Conservation (phyloP, 345 rosid species). For the Alliaria petiolata region DNA sequence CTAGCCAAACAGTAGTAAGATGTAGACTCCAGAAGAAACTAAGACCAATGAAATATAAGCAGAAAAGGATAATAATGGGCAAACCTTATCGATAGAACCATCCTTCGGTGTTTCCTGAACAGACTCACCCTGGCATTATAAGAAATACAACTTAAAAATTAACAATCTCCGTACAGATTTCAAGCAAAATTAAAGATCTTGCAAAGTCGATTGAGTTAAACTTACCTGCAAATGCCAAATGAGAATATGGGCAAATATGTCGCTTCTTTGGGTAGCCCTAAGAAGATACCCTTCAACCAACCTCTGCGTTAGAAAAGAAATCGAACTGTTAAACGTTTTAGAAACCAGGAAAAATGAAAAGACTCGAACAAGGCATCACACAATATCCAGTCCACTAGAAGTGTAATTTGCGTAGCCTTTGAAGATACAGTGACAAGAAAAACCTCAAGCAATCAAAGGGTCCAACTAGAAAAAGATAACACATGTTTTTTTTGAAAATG, state of each 20-base stretch:
- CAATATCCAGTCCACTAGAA: not conserved
- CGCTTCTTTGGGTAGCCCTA: conserved; percentile 95
- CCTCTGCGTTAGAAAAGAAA: conserved; percentile 47
- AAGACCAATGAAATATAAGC: conserved; percentile 10
- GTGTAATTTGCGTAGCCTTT: not conserved
- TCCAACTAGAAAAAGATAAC: not conserved
- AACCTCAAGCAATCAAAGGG: not conserved
- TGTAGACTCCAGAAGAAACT: conserved; percentile 2
- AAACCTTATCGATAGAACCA: conserved; percentile 57
- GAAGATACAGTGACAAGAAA: not conserved
- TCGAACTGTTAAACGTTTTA: not conserved
- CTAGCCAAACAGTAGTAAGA: not conserved
- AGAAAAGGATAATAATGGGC: not conserved
- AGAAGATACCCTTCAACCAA: conserved; percentile 97
- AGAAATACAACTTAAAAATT: conserved; percentile 22
- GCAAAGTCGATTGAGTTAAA: conserved; percentile 11
- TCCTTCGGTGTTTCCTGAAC: conserved; percentile 71
- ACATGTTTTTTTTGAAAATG: not conserved
- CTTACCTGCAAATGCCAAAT: conserved; percentile 97
- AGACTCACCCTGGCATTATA: conserved; percentile 72
- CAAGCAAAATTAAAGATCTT: conserved; percentile 13
- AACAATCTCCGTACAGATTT: not conserved
- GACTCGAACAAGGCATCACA: not conserved
- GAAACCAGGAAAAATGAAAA: conserved; percentile 9
- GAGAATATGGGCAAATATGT: conserved; percentile 93